Conservation (phyloP, 83 land plant species). For the Larix sibirica region DNA sequence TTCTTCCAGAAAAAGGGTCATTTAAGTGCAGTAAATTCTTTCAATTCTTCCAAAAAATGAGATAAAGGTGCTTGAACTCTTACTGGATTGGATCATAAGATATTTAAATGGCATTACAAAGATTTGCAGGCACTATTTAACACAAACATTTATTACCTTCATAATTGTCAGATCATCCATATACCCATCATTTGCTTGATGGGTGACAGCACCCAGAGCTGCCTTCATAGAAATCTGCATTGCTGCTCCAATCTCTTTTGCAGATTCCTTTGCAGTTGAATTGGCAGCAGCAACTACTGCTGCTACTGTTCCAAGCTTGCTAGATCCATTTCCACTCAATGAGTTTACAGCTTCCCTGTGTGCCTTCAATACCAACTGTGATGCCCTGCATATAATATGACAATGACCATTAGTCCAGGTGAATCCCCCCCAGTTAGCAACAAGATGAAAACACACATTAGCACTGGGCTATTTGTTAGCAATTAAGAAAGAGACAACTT, state of each 20-base stretch:
- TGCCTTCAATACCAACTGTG: conserved; percentile 92
- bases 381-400: conserved; percentile 57
- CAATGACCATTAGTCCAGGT: neutral
- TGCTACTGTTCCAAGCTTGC: conserved; percentile 93
- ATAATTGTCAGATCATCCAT: conserved; percentile 79
- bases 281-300: conserved; percentile 99
- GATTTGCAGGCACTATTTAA: neutral
- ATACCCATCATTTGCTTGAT: conserved; percentile 48
- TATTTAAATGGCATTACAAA: neutral
- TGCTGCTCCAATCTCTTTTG: conserved; percentile 89
- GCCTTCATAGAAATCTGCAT: conserved; percentile 69
- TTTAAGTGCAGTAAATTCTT: neutral
- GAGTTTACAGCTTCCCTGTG: conserved; percentile 97
- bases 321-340: conserved; percentile 88
- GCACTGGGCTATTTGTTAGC: neutral
- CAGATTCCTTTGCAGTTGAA: conserved; percentile 82
- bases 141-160: conserved; percentile 48
- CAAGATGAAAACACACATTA: neutral
- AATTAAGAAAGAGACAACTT: neutral
- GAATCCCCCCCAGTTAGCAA: neutral
- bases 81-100: neutral
- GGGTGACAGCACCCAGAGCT: conserved; percentile 44
- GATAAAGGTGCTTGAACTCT: neutral
- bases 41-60: neutral
- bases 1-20: no score